Conservation (phyloP, 73 alveolate species). For the Uronychia setigera region DNA sequence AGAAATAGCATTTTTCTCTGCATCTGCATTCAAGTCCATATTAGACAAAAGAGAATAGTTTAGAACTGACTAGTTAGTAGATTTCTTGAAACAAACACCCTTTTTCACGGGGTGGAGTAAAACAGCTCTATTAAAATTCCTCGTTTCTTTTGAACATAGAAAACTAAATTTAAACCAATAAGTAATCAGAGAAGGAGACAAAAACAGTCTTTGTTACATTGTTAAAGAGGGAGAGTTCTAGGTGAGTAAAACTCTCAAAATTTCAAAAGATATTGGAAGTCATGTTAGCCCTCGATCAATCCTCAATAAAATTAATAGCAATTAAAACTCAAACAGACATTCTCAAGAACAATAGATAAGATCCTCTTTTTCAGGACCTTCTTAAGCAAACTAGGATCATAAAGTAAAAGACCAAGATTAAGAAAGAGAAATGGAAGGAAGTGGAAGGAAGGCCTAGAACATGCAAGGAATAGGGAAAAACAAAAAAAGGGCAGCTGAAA, state of each 20-base stretch:
- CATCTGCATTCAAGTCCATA: neutral
- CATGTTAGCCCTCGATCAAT: neutral
- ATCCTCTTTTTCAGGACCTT: neutral
- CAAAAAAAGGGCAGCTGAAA: neutral
- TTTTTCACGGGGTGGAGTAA: neutral
- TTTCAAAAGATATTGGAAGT: neutral
- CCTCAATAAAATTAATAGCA: neutral
- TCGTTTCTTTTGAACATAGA: neutral
- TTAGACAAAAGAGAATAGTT: neutral
- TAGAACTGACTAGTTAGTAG: neutral
- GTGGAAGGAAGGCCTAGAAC: no score
- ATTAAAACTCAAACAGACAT: neutral
- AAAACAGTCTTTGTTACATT: neutral
- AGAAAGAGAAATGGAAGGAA: no score
- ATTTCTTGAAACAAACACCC: neutral
- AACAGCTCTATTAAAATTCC: neutral
- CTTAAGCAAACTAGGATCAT: neutral
- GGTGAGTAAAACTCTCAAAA: neutral
- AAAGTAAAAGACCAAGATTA: neutral
- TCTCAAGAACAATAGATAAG: neutral
- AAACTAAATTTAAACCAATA: neutral
- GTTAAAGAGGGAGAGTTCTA: neutral
- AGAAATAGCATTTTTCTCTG: neutral
- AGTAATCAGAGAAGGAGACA: neutral
- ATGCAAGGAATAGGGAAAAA: neutral